phyloP scores from a whole-genome alignment of 176 grass and related monocot species.

The Panicum miliaceum region DNA sequence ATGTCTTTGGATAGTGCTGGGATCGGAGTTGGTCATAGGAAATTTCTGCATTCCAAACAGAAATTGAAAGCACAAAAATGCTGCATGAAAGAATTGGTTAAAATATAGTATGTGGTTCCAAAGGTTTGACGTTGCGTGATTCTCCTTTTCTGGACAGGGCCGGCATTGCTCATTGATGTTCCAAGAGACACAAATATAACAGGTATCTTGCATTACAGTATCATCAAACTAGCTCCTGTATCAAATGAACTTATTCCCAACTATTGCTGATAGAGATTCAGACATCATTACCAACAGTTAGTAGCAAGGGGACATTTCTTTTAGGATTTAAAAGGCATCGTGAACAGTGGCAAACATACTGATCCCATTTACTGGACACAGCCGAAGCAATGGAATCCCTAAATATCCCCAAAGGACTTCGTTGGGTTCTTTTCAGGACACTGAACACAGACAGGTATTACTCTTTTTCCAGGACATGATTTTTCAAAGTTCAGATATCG shows the following conservation, averaged over 20 bases:
- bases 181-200: conserved; percentile 88
- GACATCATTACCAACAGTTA: not conserved
- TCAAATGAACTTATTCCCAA: not conserved
- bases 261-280: not conserved
- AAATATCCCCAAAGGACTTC: conserved; percentile 70
- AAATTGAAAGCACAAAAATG: no score
- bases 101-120: not conserved
- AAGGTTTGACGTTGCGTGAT: not conserved
- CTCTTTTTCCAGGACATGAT: not conserved
- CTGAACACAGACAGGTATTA: conserved; percentile 76
- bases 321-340: not conserved
- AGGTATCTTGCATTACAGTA: conserved; percentile 49
- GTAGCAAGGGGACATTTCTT: not conserved
- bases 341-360: not conserved
- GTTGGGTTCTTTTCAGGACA: conserved; percentile 83
- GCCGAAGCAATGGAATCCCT: conserved; percentile 79
- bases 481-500: conserved; percentile 7
- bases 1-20: no score
- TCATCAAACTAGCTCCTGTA: conserved; percentile 1
- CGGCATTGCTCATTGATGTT: conserved; percentile 82
- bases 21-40: no score
- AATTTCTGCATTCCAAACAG: not conserved
- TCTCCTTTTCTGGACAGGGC: conserved; percentile 57
- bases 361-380: conserved; percentile 34
- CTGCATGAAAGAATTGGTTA: not conserved